These are phyloP conservation scores for Pestalotiopsis sp. DNA, from an alignment of 2,329 filamentous ascomycete species.

Conservation along the genomic window DNA sequence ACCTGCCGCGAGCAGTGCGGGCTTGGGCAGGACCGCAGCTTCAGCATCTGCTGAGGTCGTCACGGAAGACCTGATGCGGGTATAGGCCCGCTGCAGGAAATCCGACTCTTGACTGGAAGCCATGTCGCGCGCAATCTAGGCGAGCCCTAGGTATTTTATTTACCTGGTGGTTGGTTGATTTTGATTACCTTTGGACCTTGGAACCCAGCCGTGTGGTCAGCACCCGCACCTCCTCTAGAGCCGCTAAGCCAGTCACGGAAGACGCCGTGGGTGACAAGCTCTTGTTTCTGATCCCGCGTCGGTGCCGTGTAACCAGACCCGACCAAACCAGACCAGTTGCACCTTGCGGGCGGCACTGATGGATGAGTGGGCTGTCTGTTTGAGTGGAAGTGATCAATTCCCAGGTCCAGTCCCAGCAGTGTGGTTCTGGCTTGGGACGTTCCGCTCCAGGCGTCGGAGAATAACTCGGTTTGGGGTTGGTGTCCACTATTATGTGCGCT, in stretches of 20 bases:
- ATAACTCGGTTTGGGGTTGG: slow-evolving; percentile 7
- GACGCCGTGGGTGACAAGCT: neutral
- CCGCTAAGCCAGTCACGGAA: neutral
- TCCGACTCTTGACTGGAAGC: neutral
- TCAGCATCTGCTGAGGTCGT: slow-evolving; percentile 17
- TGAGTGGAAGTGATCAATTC: neutral
- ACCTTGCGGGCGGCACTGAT: neutral
- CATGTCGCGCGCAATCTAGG: too few relatives aligned
- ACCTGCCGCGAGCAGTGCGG: slow-evolving; percentile 36
- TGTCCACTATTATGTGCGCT: neutral
- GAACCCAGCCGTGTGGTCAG: neutral
- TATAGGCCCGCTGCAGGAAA: slow-evolving; percentile 20
- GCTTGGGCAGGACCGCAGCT: slow-evolving; percentile 42
- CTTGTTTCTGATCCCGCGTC: neutral
- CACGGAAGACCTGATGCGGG: slow-evolving; percentile 25
- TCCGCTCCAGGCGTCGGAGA: slow-evolving; percentile 6
- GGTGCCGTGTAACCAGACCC: slow-evolving; percentile 7
- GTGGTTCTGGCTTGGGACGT: slow-evolving; percentile 11
- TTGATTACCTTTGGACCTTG: neutral
- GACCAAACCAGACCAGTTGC: neutral
- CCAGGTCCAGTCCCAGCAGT: slow-evolving; percentile 1
- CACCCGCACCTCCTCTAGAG: neutral
- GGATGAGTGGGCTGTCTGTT: neutral
- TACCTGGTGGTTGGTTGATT: neutral
- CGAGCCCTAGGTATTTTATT: too few relatives aligned